These are phyloP conservation scores for Blastocystis sp. DNA, from an alignment of 352 stramenopile genomes.

Conservation along the genomic window DNA sequence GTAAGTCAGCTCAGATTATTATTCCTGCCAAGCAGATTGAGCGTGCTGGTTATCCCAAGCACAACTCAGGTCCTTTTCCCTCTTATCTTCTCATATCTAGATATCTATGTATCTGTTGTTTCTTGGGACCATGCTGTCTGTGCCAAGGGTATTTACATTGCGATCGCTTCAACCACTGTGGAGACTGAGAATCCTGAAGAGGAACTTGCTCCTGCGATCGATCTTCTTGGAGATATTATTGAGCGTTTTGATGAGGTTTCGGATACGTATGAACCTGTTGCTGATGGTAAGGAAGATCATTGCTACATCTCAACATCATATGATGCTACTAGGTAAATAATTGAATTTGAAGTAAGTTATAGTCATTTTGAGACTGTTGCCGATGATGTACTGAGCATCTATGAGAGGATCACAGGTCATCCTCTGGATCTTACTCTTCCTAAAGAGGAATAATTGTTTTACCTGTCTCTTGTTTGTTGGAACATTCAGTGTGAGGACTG, in stretches of 20 bases:
- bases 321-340: constrained; percentile 78
- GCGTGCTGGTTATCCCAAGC: constrained; percentile 18
- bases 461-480: not conserved
- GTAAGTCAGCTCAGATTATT: constrained; percentile 97
- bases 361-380: constrained; percentile 94
- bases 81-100: constrained; percentile 88
- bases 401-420: constrained; percentile 94
- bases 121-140: constrained; percentile 88
- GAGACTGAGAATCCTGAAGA: constrained; percentile 89
- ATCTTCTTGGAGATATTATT: constrained; percentile 90
- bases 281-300: constrained; percentile 85
- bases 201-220: constrained; percentile 89
- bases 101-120: constrained; percentile 97
- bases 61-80: constrained; percentile 68
- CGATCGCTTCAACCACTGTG: constrained; percentile 94
- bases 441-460: not conserved
- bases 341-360: constrained; percentile 10
- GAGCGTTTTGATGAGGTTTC: constrained; percentile 92
- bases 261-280: constrained; percentile 88
- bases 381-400: constrained; percentile 91
- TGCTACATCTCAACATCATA: constrained; percentile 95
- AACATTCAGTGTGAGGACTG: not conserved
- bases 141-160: constrained; percentile 92
- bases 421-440: constrained; percentile 86
- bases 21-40: constrained; percentile 84